phyloP scores from a whole-genome alignment of 1,139 yeast genomes.

The Yamadazyma dushanensis region DNA sequence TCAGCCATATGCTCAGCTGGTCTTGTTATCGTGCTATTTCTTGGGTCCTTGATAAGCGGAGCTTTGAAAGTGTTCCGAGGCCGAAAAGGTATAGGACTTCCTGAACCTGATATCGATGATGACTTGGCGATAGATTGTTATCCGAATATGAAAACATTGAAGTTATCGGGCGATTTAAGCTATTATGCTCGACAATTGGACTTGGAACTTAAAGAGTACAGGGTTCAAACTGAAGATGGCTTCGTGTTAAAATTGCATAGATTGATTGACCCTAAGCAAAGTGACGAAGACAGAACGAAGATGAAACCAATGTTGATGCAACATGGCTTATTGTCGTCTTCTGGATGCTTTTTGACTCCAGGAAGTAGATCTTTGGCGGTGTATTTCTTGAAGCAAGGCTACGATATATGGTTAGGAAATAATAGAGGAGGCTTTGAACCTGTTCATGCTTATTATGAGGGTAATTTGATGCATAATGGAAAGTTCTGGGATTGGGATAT shows the following conservation, averaged over 20 bases:
- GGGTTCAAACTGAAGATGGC: constrained; percentile 78
- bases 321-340: constrained; percentile 86
- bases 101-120: constrained; percentile 18
- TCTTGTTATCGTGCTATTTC: constrained; percentile 26
- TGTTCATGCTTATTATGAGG: constrained; percentile 45
- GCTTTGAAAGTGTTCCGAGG: constrained; percentile 25
- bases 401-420: constrained; percentile 93
- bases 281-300: constrained; percentile 24
- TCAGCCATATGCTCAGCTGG: constrained; percentile 30
- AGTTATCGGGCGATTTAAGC: constrained; percentile 36
- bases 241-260: constrained; percentile 66
- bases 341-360: constrained; percentile 79
- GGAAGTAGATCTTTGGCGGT: constrained; percentile 78
- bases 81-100: constrained; percentile 12
- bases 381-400: constrained; percentile 59
- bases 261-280: constrained; percentile 52
- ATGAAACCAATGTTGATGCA: constrained; percentile 67
- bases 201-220: constrained; percentile 57
- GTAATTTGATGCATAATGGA: constrained; percentile 48
- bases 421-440: constrained; percentile 85
- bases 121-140: constrained; percentile 22
- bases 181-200: constrained; percentile 68
- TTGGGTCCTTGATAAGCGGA: constrained; percentile 31
- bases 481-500: constrained; percentile 85
- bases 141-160: constrained; percentile 30